Evolutionary conservation across 768 basidiomycete species (phyloP), one percentile per base, ranked within the genome.

Genomic region (Mycena latifolia): DNA sequence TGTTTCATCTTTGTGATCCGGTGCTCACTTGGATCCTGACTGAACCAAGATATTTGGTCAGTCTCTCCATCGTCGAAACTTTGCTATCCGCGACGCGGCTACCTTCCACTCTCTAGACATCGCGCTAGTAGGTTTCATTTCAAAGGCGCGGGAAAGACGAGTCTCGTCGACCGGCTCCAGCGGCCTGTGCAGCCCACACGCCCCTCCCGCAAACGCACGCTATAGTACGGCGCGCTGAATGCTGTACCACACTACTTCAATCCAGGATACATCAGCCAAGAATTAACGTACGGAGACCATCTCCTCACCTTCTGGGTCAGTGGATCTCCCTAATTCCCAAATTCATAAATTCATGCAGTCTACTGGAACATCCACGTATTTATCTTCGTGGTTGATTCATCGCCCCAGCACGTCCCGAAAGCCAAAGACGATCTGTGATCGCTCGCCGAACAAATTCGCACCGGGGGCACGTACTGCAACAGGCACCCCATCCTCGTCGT

Each of bases 251-350:
- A 41, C 27, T 9, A 7, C 14, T 33, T 11, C 11, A 33, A 33
- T 33, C 11, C 31, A 63, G 63, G 63, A 7, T 25, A 1, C 81
- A 86, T 85, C 75, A 82, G 85, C 69, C 84, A 87, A 78, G 85
- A 84, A 37, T 82, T 86, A 63, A 5, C 33, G 28, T 45, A 61
- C 59, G 84, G 85, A 76, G 84, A 84, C 74, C 82, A 86, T 66
- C 78, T 77, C 47, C 84, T 86, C 77, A 84, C 82, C 15, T 80
- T 86, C 8, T 86, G 85, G 86, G 86, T 86, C 74, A 81, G 85
- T 56, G 85, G n/a, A n/a, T n/a, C n/a, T n/a, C n/a, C n/a, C n/a
- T n/a, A n/a, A n/a, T n/a, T n/a, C 35, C 17, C 7, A 11, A 27
- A 35, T 20, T 24, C 37, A 33, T 11, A 8, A 8, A 18, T 20